Percentiles rank a stretch among this genome's conserved stretches.
Conservation (phyloP, 106 monocot species). For the Posidonia australis region DNA sequence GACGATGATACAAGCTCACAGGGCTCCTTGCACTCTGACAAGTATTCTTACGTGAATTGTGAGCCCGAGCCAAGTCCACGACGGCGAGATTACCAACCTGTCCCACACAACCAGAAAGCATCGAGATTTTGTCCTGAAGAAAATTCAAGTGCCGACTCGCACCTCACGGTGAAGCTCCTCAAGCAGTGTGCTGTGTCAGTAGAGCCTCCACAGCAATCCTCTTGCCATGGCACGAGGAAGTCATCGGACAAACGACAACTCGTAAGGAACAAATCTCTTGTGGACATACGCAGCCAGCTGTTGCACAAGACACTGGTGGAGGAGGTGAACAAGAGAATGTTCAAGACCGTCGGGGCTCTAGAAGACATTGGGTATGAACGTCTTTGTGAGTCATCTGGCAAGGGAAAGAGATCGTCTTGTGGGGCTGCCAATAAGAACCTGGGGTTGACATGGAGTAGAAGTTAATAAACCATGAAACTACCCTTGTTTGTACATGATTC, state of each 20-base stretch:
- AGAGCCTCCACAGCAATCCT: slow-evolving; percentile 9
- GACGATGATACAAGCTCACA: slow-evolving; percentile 22
- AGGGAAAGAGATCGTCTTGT: slow-evolving; percentile 1
- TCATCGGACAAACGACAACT: slow-evolving; percentile 10
- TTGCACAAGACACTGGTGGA: slow-evolving; percentile 48
- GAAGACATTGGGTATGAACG: slow-evolving; percentile 46
- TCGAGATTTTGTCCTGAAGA: slow-evolving; percentile 36
- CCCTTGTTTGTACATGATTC: not conserved
- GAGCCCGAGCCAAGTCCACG: slow-evolving; percentile 4
- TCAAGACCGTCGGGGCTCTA: slow-evolving; percentile 57
- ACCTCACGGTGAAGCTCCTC: slow-evolving; percentile 7
- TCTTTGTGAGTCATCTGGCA: slow-evolving; percentile 12
- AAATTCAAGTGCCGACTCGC: not conserved
- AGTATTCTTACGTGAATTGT: slow-evolving; percentile 60
- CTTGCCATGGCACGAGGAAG: slow-evolving; percentile 3
- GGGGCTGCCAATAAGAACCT: slow-evolving; percentile 9
- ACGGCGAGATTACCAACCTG: not conserved
- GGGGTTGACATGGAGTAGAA: slow-evolving; percentile 10
- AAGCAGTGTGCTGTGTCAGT: slow-evolving; percentile 13
- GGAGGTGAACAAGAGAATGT: slow-evolving; percentile 51
- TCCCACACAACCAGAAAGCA: slow-evolving; percentile 4
- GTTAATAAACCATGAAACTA: not conserved
- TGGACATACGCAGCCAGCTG: slow-evolving; percentile 54
- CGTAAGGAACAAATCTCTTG: slow-evolving; percentile 45
- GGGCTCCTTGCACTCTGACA: slow-evolving; percentile 47